These are phyloP conservation scores for Dichotomopilus funicola DNA, from an alignment of 2,329 filamentous ascomycete genomes.

Conservation along the genomic window DNA sequence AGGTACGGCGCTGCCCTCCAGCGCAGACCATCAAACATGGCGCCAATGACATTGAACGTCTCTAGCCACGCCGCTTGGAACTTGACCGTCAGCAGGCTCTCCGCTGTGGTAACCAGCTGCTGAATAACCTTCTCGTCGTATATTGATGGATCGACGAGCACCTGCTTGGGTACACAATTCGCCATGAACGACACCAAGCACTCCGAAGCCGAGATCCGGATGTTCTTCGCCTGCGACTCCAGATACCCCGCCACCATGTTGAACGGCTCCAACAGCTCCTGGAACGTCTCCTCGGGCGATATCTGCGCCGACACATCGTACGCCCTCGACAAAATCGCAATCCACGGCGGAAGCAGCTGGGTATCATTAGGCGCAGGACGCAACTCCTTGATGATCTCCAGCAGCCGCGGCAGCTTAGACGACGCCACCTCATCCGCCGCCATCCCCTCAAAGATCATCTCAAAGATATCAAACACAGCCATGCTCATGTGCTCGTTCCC, in stretches of 20 bases:
- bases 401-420: constrained; percentile 77
- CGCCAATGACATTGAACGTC: constrained; percentile 80
- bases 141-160: constrained; percentile 80
- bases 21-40: constrained; percentile 78
- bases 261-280: constrained; percentile 82
- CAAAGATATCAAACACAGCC: constrained; percentile 94
- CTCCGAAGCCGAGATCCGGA: constrained; percentile 88
- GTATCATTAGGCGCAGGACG: constrained; percentile 90
- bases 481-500: constrained; percentile 96
- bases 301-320: constrained; percentile 91
- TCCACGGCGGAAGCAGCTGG: constrained; percentile 91
- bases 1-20: constrained; percentile 81
- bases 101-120: constrained; percentile 67
- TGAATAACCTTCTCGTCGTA: constrained; percentile 87
- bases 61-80: constrained; percentile 94
- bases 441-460: constrained; percentile 93
- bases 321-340: constrained; percentile 87
- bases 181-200: constrained; percentile 88
- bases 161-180: constrained; percentile 78
- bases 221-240: constrained; percentile 82
- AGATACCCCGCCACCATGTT: constrained; percentile 73
- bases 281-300: constrained; percentile 83
- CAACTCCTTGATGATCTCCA: constrained; percentile 87
- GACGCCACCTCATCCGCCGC: constrained; percentile 71
- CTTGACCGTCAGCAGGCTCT: constrained; percentile 74